These are phyloP conservation scores for Tinospora cordifolia DNA, from an alignment of 164 flowering plant species.

Conservation along the genomic window DNA sequence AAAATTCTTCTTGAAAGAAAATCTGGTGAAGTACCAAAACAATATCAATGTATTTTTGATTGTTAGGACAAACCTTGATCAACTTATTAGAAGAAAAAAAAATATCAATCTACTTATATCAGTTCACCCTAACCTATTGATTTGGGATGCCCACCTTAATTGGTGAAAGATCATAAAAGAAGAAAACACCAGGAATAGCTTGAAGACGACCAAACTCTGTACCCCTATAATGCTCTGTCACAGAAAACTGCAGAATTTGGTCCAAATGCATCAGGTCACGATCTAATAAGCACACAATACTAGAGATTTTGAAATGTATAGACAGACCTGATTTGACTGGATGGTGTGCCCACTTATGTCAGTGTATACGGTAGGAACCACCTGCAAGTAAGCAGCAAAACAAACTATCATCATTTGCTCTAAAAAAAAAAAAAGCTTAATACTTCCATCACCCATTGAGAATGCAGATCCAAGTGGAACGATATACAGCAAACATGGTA, in stretches of 20 bases:
- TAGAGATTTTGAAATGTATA: neutral
- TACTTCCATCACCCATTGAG: too few relatives aligned
- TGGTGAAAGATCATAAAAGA: slow-evolving; percentile 87
- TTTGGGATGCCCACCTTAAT: slow-evolving; percentile 44
- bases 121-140: too few relatives aligned
- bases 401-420: too few relatives aligned
- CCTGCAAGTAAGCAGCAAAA: slow-evolving; percentile 34
- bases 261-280: neutral
- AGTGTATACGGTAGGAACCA: slow-evolving; percentile 75
- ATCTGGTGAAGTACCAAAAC: too few relatives aligned
- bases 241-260: slow-evolving; percentile 65
- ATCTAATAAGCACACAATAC: neutral
- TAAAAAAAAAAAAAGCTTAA: too few relatives aligned
- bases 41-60: too few relatives aligned
- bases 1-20: too few relatives aligned
- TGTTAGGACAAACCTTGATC: too few relatives aligned
- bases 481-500: too few relatives aligned
- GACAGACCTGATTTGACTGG: slow-evolving; percentile 78
- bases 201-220: slow-evolving; percentile 51
- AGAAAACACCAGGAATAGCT: slow-evolving; percentile 75
- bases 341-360: slow-evolving; percentile 55
- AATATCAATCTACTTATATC: too few relatives aligned
- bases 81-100: too few relatives aligned
- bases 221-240: slow-evolving; percentile 66
- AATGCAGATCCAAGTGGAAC: too few relatives aligned